phyloP scores from a whole-genome alignment of 371 early-diverging fungal species.

The Conidiobolus incongruus region DNA sequence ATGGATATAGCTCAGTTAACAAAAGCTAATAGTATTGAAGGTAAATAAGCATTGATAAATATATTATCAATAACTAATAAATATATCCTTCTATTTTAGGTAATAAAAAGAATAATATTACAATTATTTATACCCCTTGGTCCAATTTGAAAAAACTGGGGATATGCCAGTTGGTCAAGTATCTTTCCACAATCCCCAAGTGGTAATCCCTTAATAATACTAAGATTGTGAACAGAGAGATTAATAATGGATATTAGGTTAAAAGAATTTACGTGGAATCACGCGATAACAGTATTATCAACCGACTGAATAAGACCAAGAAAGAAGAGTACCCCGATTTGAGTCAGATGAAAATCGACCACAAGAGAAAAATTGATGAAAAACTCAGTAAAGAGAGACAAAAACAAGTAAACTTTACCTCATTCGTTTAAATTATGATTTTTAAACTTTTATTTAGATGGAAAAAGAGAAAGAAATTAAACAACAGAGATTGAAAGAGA shows the following conservation, averaged over 20 bases:
- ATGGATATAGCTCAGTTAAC: slow-evolving; percentile 79
- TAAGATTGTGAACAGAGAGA: too few relatives aligned
- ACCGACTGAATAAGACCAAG: slow-evolving; percentile 84
- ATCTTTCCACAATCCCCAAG: slow-evolving; percentile 56
- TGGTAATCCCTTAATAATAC: too few relatives aligned
- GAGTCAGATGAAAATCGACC: slow-evolving; percentile 35
- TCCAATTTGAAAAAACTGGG: slow-evolving; percentile 65
- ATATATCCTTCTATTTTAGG: slow-evolving; percentile 9
- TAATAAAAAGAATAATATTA: slow-evolving; percentile 31
- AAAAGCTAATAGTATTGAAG: slow-evolving; percentile 90
- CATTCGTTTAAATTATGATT: too few relatives aligned
- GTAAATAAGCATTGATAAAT: slow-evolving; percentile 14
- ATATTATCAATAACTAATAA: neutral
- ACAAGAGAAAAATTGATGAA: slow-evolving; percentile 28
- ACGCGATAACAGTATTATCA: slow-evolving; percentile 64
- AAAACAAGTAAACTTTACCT: slow-evolving; percentile 4
- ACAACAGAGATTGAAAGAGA: neutral
- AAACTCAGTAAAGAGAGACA: slow-evolving; percentile 9
- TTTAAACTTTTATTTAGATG: neutral
- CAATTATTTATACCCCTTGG: slow-evolving; percentile 90
- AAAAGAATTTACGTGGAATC: slow-evolving; percentile 57
- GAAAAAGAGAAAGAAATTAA: neutral
- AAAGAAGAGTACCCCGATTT: slow-evolving; percentile 51
- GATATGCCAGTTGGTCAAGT: slow-evolving; percentile 94
- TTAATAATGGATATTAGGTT: slow-evolving; percentile 17